phyloP scores from a whole-genome alignment of 345 rosid species.

The Durio zibethinus region DNA sequence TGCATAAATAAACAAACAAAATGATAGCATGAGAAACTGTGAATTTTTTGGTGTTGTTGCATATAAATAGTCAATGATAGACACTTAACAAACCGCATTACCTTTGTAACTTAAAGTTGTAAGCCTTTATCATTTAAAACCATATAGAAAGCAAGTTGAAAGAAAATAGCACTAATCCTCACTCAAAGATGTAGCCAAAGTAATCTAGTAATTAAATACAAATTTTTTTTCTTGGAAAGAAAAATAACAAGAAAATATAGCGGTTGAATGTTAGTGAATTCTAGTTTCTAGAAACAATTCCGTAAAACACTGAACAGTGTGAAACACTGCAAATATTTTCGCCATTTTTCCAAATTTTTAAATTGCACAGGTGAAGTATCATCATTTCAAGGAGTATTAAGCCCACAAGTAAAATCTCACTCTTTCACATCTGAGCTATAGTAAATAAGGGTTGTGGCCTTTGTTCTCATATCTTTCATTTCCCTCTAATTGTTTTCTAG shows the following conservation, averaged over 20 bases:
- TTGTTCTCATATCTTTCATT: neutral
- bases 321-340: neutral
- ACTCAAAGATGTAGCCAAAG: neutral
- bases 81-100: neutral
- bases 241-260: neutral
- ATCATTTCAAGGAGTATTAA: neutral
- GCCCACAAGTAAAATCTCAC: neutral
- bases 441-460: neutral
- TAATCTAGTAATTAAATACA: neutral
- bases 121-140: neutral
- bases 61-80: neutral
- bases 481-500: neutral
- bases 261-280: neutral
- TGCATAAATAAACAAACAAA: neutral
- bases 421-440: neutral
- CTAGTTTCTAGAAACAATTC: neutral
- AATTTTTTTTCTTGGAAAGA: neutral
- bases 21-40: neutral
- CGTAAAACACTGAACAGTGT: too few relatives aligned
- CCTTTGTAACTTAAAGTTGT: neutral
- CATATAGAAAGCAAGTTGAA: neutral
- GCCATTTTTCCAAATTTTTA: neutral
- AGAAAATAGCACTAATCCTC: neutral
- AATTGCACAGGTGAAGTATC: neutral
- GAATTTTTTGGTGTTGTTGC: neutral